Conservation (phyloP, 495 filamentous ascomycete genomes). For the Symbiotaphrina buchneri region DNA sequence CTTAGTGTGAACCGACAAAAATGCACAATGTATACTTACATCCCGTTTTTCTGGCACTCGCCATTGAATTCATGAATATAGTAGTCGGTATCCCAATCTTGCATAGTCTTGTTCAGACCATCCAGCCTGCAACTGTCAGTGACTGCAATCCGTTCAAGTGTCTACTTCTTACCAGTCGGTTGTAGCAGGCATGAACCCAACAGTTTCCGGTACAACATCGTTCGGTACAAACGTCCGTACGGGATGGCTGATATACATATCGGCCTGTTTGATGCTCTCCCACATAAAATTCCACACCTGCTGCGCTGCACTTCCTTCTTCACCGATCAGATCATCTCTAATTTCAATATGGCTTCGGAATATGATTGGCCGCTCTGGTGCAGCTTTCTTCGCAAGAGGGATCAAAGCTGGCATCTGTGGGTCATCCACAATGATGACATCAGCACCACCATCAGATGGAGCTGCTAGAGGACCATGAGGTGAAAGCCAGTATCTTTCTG, state of each 20-base stretch:
- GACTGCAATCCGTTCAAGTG: neutral
- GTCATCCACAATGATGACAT: slow-evolving; percentile 65
- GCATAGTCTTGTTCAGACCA: slow-evolving; percentile 62
- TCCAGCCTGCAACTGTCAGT: slow-evolving; percentile 35
- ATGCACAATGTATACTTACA: slow-evolving; percentile 16
- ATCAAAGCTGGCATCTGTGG: slow-evolving; percentile 77
- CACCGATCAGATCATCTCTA: slow-evolving; percentile 44
- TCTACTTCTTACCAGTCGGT: slow-evolving; percentile 46
- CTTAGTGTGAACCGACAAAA: slow-evolving; percentile 2
- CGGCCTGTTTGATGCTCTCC: slow-evolving; percentile 42
- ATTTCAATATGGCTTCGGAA: slow-evolving; percentile 76
- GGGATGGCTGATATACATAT: slow-evolving; percentile 73
- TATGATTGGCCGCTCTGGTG: slow-evolving; percentile 56
- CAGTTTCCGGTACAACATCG: slow-evolving; percentile 38
- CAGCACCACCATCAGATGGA: slow-evolving; percentile 48
- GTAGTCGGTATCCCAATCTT: slow-evolving; percentile 49
- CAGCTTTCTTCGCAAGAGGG: slow-evolving; percentile 45
- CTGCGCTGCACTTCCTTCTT: slow-evolving; percentile 39
- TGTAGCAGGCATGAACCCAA: slow-evolving; percentile 62
- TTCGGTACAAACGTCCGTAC: slow-evolving; percentile 56
- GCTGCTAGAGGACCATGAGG: slow-evolving; percentile 43
- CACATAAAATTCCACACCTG: slow-evolving; percentile 65
- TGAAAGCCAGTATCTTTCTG: slow-evolving; percentile 52
- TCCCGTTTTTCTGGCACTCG: slow-evolving; percentile 32
- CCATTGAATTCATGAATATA: slow-evolving; percentile 58